phyloP scores from a whole-genome alignment of 2,329 filamentous ascomycete genomes.

The Teratosphaeria zuluensis region DNA sequence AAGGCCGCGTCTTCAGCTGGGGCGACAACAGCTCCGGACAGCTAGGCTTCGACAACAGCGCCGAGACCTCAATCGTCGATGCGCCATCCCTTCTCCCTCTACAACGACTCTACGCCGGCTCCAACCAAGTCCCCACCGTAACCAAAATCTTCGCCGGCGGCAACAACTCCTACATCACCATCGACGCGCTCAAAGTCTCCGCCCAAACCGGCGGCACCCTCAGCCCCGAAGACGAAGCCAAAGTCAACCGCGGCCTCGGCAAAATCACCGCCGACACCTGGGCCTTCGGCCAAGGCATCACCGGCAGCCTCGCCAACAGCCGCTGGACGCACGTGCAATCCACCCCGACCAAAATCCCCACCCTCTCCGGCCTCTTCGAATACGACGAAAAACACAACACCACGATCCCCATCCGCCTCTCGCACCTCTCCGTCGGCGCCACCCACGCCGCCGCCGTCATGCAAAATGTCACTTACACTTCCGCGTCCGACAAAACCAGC shows the following conservation, averaged over 20 bases:
- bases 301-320: slow-evolving; percentile 72
- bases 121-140: slow-evolving; percentile 53
- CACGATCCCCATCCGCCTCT: slow-evolving; percentile 67
- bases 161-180: slow-evolving; percentile 73
- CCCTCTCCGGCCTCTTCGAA: slow-evolving; percentile 74
- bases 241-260: slow-evolving; percentile 37
- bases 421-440: slow-evolving; percentile 62
- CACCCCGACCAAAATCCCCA: slow-evolving; percentile 68
- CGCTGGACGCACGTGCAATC: slow-evolving; percentile 81
- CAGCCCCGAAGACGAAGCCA: slow-evolving; percentile 10
- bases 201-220: slow-evolving; percentile 22
- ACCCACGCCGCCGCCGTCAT: slow-evolving; percentile 77
- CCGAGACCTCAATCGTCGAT: slow-evolving; percentile 54
- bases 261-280: slow-evolving; percentile 67
- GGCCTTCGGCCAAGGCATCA: slow-evolving; percentile 78
- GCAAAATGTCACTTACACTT: slow-evolving; percentile 57
- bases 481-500: slow-evolving; percentile 37
- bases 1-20: slow-evolving; percentile 73
- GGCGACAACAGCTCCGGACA: slow-evolving; percentile 91
- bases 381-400: slow-evolving; percentile 65
- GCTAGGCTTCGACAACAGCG: slow-evolving; percentile 66
- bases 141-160: slow-evolving; percentile 79
- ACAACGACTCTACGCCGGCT: slow-evolving; percentile 55
- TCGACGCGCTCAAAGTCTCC: slow-evolving; percentile 62
- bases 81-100: slow-evolving; percentile 62